Evolutionary conservation across 345 rosid species (phyloP).

Genomic region (Conringia planisiliqua): DNA sequence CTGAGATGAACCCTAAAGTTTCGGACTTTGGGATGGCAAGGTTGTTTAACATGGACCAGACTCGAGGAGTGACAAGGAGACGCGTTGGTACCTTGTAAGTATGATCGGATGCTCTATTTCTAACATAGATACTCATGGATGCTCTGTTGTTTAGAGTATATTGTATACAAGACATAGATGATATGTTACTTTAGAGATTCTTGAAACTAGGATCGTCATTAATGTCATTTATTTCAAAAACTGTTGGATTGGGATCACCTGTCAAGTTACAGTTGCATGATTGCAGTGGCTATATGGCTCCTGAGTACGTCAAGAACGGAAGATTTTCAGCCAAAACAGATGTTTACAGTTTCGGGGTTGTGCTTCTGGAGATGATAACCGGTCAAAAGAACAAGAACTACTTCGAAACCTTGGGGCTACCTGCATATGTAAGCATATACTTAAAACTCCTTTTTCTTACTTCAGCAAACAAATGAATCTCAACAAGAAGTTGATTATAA

Average conservation of each 20-base stretch:
- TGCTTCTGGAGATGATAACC: slow-evolving; percentile 44
- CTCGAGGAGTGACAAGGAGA: slow-evolving; percentile 27
- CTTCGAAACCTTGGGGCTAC: slow-evolving; percentile 7
- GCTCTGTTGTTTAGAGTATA: neutral
- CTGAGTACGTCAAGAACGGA: slow-evolving; percentile 10
- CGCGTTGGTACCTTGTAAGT: slow-evolving; percentile 41
- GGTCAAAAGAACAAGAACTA: slow-evolving; percentile 44
- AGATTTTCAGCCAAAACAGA: slow-evolving; percentile 43
- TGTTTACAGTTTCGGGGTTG: slow-evolving; percentile 47
- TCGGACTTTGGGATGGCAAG: slow-evolving; percentile 41
- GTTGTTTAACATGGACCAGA: slow-evolving; percentile 22
- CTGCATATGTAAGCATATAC: slow-evolving; percentile 14
- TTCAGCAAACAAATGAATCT: neutral
- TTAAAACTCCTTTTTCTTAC: neutral
- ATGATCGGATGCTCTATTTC: neutral
- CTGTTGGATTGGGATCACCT: neutral
- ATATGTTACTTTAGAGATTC: neutral
- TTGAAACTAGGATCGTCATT: neutral
- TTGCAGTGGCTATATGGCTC: slow-evolving; percentile 33
- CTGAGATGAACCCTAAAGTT: neutral
- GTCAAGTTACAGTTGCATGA: neutral
- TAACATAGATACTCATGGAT: neutral
- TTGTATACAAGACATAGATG: neutral
- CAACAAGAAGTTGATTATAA: neutral
- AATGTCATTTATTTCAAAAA: neutral